Base-by-base conservation (phyloP, 306 rosid species). In the Cucurbita ficifolia region DNA sequence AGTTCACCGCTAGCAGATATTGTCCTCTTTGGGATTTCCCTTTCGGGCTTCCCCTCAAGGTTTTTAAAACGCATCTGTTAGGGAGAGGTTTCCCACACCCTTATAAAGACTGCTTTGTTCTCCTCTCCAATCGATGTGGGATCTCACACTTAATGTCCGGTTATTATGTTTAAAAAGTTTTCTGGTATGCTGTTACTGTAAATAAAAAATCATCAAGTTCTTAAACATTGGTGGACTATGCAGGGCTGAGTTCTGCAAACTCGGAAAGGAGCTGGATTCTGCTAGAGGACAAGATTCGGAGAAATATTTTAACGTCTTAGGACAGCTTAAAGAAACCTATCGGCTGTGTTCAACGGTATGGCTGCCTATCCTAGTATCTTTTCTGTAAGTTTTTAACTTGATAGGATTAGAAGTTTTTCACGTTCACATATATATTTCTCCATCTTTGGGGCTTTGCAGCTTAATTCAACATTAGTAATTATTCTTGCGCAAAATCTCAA, bases 241-340 rank as follows among this genome's bases (percentile, higher is more conserved):
- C 64, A 94, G 99, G 88, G 76, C 46, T 35, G 91, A 82, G 76
- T 91, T 95, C 81, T 75, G 79, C 33, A 87, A 89, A 78, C 85
- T 89, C 3, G 97, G 89, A 72, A 76, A 77, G 70, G 96, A 86
- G 70, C 86, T 94, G 18, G 85, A 85, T 12, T 36, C 59, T 71
- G 86, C 95, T 62, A 79, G 80, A 76, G 89, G 83, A 76, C 87
- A 81, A 79, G 85, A 88, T 78, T 69, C 75, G 78, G 92, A 84
- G 58, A 87, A 83, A 79, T 89, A 89, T 77, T 72, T 75, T 62
- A 81, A 75, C 64, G 59, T 86, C 78, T 8, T 75, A 77, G 88
- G 39, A 77, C 96, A 88, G 80, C 75, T 95, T 71, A 89, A 62
- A 85, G 96, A 91, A 48, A 86, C 96, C 52, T 91, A 86, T 82